Conservation (phyloP, 2,329 filamentous ascomycete genomes). For the Fusarium chlamydosporum region DNA sequence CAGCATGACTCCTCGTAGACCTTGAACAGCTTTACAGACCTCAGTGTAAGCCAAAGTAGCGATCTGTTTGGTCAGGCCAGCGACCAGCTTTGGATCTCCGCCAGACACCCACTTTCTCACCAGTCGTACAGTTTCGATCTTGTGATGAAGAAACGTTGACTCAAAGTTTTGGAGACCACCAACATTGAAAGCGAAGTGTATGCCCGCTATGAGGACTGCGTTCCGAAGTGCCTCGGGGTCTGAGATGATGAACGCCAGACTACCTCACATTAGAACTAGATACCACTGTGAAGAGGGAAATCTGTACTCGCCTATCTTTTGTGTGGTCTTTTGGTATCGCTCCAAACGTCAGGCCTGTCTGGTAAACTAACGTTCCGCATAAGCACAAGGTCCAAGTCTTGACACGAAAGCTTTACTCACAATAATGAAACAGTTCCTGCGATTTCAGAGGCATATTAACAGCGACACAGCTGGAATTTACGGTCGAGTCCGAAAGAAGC, state of each 20-base stretch:
- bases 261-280: not conserved
- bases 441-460: constrained; percentile 29
- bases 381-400: rapidly evolving
- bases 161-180: constrained; percentile 16
- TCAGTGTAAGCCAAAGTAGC: constrained; percentile 24
- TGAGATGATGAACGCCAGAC: constrained; percentile 4
- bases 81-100: not conserved
- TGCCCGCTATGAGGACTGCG: constrained; percentile 19
- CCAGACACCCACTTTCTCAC: constrained; percentile 18
- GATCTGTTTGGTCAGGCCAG: constrained; percentile 12
- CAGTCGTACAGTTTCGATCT: constrained; percentile 17
- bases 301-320: not conserved
- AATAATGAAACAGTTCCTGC: constrained; percentile 33
- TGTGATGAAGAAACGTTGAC: constrained; percentile 22
- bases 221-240: constrained; percentile 25
- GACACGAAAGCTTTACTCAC: not conserved
- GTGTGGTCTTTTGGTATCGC: not conserved
- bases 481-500: not conserved
- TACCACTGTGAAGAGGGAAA: rapidly evolving
- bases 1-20: rapidly evolving
- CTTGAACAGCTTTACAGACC: not conserved
- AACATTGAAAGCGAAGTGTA: constrained; percentile 24
- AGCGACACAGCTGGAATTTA: constrained; percentile 1
- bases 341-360: not conserved
- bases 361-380: not conserved